Conservation (phyloP, 352 stramenopile species). For the Peronospora destructor region DNA sequence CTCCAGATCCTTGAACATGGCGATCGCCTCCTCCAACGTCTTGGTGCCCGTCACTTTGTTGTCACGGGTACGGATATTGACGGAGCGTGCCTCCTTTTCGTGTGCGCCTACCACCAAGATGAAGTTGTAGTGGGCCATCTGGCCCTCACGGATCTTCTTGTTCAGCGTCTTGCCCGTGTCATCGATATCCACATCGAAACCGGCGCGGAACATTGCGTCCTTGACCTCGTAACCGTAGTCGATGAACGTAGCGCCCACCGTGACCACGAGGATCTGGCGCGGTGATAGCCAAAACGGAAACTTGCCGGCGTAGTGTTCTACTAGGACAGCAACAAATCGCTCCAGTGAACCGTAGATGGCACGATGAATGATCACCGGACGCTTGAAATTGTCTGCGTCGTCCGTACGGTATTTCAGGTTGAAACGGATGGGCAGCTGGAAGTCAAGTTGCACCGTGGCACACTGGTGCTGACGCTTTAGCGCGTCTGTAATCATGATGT, state of each 20-base stretch:
- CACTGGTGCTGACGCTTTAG: slow-evolving; percentile 97
- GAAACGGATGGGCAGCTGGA: slow-evolving; percentile 98
- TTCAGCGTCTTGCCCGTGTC: slow-evolving; percentile 93
- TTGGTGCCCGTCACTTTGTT: slow-evolving; percentile 92
- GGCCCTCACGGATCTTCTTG: slow-evolving; percentile 97
- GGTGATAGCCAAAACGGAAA: slow-evolving; percentile 98
- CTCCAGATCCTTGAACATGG: slow-evolving; percentile 86
- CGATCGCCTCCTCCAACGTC: slow-evolving; percentile 92
- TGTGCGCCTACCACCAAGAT: slow-evolving; percentile 94
- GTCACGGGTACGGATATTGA: slow-evolving; percentile 92
- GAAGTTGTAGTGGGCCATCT: slow-evolving; percentile 98
- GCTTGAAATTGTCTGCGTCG: slow-evolving; percentile 78
- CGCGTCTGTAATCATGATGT: slow-evolving; percentile 97
- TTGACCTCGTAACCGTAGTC: slow-evolving; percentile 93
- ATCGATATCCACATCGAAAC: slow-evolving; percentile 96
- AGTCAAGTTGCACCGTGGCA: slow-evolving; percentile 97
- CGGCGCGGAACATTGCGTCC: slow-evolving; percentile 87
- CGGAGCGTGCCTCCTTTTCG: slow-evolving; percentile 85
- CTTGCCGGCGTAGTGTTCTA: slow-evolving; percentile 97
- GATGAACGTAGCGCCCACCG: slow-evolving; percentile 90
- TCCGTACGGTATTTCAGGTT: slow-evolving; percentile 90
- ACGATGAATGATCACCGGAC: slow-evolving; percentile 95
- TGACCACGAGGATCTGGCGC: slow-evolving; percentile 92
- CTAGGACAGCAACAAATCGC: slow-evolving; percentile 96
- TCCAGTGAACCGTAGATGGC: slow-evolving; percentile 97